Evolutionary conservation across 495 filamentous ascomycete genomes (phyloP).

Genomic region (Penicillium coprophilum): DNA sequence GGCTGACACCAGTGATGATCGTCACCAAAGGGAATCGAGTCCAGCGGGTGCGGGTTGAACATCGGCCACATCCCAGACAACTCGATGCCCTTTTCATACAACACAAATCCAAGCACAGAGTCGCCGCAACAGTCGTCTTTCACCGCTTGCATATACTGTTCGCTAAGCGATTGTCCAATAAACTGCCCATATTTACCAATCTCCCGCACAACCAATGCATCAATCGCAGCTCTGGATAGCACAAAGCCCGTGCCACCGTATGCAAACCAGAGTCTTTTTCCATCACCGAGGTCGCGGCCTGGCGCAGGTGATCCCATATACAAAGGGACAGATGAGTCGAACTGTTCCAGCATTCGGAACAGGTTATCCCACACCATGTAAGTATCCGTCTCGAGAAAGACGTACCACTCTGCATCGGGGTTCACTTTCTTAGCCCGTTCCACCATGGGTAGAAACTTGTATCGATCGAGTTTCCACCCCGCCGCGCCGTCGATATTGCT

Average conservation of each 20-base stretch:
- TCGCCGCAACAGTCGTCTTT: slow-evolving; percentile 52
- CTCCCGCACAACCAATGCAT: slow-evolving; percentile 29
- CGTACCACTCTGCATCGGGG: slow-evolving; percentile 57
- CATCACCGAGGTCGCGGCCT: slow-evolving; percentile 32
- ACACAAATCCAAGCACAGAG: slow-evolving; percentile 50
- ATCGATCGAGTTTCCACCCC: slow-evolving; percentile 62
- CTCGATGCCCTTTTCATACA: slow-evolving; percentile 43
- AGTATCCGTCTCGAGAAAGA: slow-evolving; percentile 64
- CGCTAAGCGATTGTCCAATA: slow-evolving; percentile 23
- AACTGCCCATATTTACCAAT: slow-evolving; percentile 19
- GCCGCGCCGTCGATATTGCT: slow-evolving; percentile 9
- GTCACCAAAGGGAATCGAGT: slow-evolving; percentile 38
- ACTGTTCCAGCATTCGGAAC: slow-evolving; percentile 52
- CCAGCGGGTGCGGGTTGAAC: slow-evolving; percentile 46
- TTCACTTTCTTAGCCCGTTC: slow-evolving; percentile 54
- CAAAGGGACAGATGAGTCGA: slow-evolving; percentile 47
- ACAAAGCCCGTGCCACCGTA: slow-evolving; percentile 56
- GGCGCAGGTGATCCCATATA: slow-evolving; percentile 55
- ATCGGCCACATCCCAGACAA: slow-evolving; percentile 54
- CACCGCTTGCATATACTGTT: slow-evolving; percentile 38
- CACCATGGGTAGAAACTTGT: slow-evolving; percentile 64
- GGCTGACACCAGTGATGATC: slow-evolving; percentile 52
- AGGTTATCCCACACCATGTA: slow-evolving; percentile 64
- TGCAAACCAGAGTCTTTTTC: slow-evolving; percentile 43
- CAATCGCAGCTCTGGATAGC: slow-evolving; percentile 50